Evolutionary conservation across 1,284 basidiomycete genomes (phyloP).

Genomic region (Grifola frondosa): DNA sequence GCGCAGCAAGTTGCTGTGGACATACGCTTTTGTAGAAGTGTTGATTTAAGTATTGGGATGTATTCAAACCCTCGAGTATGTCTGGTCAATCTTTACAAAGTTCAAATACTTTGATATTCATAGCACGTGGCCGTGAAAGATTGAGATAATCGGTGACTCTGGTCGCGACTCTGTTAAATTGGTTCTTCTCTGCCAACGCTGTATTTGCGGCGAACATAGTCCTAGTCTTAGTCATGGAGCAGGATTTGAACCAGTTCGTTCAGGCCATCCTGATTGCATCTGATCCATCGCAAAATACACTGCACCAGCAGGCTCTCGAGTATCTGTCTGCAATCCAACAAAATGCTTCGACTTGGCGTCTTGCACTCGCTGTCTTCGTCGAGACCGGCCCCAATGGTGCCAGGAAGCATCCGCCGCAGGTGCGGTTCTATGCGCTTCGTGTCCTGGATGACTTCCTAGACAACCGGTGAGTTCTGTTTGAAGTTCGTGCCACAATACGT

Average conservation of each 20-base stretch:
- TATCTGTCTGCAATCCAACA: conserved; percentile 79
- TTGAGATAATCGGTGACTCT: conserved; percentile 21
- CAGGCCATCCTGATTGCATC: conserved; percentile 85
- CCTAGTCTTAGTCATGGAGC: conserved; percentile 51
- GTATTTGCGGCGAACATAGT: conserved; percentile 9
- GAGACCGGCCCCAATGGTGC: conserved; percentile 55
- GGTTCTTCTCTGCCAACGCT: too few species aligned
- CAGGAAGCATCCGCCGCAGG: conserved; percentile 71
- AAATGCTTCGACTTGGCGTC: conserved; percentile 75
- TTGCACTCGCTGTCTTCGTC: conserved; percentile 74
- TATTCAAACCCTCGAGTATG: too few species aligned
- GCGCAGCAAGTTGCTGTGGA: too few species aligned
- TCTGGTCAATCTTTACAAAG: too few species aligned
- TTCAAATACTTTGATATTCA: too few species aligned
- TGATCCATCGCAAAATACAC: conserved; percentile 65
- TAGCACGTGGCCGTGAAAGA: conserved; percentile 23
- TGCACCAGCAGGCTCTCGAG: conserved; percentile 80
- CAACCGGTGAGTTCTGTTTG: conserved; percentile 60
- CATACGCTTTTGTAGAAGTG: too few species aligned
- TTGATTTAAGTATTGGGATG: too few species aligned
- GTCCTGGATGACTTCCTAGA: conserved; percentile 86
- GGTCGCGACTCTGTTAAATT: too few species aligned
- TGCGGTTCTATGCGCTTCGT: conserved; percentile 82
- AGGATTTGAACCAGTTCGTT: conserved; percentile 72
- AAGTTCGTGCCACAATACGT: neutral